phyloP scores from a whole-genome alignment of 2,329 filamentous ascomycete genomes.

The Ceratocystis smalleyi region DNA sequence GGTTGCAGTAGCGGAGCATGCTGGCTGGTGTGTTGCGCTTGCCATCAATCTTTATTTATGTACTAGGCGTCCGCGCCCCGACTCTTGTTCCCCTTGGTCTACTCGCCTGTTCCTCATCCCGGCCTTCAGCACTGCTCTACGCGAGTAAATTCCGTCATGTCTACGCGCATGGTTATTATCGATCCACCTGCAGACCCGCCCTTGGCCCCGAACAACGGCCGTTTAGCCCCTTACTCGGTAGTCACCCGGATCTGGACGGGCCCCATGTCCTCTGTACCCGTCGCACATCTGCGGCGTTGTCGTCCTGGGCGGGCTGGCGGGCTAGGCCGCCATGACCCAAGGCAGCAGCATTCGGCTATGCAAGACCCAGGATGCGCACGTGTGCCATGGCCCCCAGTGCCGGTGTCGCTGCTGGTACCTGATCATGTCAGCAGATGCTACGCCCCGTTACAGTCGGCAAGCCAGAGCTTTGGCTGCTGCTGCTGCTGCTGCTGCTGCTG shows the following conservation, averaged over 20 bases:
- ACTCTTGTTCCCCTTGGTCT: neutral
- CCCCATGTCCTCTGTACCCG: neutral
- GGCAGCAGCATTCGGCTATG: neutral
- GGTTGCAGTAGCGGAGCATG: neutral
- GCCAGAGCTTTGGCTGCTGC: too few species aligned
- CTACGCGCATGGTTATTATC: neutral
- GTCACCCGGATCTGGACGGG: neutral
- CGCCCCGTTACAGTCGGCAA: too few species aligned
- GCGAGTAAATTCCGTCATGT: neutral
- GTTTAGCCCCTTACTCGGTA: neutral
- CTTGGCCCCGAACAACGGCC: neutral
- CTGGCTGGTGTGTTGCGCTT: too few species aligned
- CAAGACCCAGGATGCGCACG: neutral
- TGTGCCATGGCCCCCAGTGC: neutral
- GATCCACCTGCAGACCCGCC: neutral
- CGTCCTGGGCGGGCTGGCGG: neutral
- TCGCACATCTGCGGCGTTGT: neutral
- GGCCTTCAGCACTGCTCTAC: too few species aligned
- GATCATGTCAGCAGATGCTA: too few species aligned
- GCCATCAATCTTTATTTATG: neutral
- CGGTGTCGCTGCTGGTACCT: neutral
- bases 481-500: too few species aligned
- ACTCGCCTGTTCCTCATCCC: too few species aligned
- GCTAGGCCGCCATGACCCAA: neutral
- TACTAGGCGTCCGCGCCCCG: neutral